Conservation (phyloP, 345 rosid species). For the Physaria fendleri region DNA sequence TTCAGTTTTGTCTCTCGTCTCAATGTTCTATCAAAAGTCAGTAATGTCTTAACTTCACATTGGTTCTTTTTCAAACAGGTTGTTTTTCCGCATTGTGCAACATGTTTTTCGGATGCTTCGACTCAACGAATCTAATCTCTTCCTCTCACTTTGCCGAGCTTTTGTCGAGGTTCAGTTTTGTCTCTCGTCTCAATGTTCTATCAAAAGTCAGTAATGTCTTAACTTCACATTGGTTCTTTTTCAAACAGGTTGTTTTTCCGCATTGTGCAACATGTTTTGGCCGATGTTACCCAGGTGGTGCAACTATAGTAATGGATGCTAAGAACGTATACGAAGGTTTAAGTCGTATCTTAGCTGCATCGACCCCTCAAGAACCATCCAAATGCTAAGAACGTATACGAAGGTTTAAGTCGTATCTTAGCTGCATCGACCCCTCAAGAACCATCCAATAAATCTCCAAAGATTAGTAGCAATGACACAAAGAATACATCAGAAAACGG, state of each 20-base stretch:
- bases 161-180: conserved; percentile 59
- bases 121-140: too few relatives aligned
- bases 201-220: conserved; percentile 4
- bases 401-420: conserved; percentile 55
- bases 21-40: not conserved
- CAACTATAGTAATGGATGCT: conserved; percentile 62
- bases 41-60: conserved; percentile 9
- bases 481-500: conserved; percentile 45
- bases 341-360: conserved; percentile 43
- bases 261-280: conserved; percentile 87
- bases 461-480: not conserved
- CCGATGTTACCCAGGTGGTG: conserved; percentile 88
- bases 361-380: conserved; percentile 48
- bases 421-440: conserved; percentile 46
- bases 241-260: conserved; percentile 67
- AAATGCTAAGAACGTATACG: conserved; percentile 60
- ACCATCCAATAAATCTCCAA: conserved; percentile 38
- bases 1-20: conserved; percentile 18
- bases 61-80: conserved; percentile 40
- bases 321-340: conserved; percentile 62
- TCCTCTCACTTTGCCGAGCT: conserved; percentile 83
- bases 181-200: not conserved
- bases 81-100: conserved; percentile 70
- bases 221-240: conserved; percentile 3
- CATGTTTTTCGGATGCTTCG: too few relatives aligned